Percentiles rank a stretch among this genome's conserved stretches.
phyloP scores from a whole-genome alignment of 257 asterid genomes.

The Phtheirospermum japonicum region DNA sequence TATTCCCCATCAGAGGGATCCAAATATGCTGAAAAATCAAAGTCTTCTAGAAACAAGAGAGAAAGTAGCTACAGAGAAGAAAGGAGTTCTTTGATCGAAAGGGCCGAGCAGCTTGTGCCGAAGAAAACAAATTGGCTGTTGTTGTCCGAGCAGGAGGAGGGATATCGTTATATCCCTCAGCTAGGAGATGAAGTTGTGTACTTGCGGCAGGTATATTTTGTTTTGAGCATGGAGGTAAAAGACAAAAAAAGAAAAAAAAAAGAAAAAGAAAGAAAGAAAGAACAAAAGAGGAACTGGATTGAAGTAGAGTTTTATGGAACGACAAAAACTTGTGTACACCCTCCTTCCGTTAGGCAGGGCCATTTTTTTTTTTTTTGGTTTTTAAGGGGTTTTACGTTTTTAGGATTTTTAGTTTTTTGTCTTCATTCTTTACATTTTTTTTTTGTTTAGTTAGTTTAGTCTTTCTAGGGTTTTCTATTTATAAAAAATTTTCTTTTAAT shows the following conservation, averaged over 20 bases:
- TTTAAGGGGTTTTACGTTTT: too few species aligned
- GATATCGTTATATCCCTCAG: slow-evolving; percentile 95
- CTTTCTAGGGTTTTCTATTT: too few species aligned
- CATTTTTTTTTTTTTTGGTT: too few species aligned
- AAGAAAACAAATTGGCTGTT: slow-evolving; percentile 71
- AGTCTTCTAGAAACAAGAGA: slow-evolving; percentile 48
- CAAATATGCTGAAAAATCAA: slow-evolving; percentile 35
- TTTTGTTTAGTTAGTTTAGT: too few species aligned
- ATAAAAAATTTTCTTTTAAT: too few species aligned
- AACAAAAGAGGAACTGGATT: not conserved
- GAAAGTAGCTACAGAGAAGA: slow-evolving; percentile 39
- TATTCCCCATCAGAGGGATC: slow-evolving; percentile 43
- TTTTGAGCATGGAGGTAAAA: not conserved
- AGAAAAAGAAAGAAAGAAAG: not conserved
- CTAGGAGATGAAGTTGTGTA: slow-evolving; percentile 88
- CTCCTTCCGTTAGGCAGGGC: too few species aligned
- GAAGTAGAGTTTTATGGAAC: not conserved
- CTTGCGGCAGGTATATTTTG: slow-evolving; percentile 62
- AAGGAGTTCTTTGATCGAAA: slow-evolving; percentile 34
- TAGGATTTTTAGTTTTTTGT: too few species aligned
- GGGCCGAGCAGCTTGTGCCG: slow-evolving; percentile 26
- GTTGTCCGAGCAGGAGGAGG: slow-evolving; percentile 73
- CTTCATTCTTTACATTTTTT: too few species aligned
- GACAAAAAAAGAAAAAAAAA: too few species aligned
- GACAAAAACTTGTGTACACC: too few species aligned